Conservation (phyloP, 2,329 filamentous ascomycete genomes). For the Xylariaceae sp. region DNA sequence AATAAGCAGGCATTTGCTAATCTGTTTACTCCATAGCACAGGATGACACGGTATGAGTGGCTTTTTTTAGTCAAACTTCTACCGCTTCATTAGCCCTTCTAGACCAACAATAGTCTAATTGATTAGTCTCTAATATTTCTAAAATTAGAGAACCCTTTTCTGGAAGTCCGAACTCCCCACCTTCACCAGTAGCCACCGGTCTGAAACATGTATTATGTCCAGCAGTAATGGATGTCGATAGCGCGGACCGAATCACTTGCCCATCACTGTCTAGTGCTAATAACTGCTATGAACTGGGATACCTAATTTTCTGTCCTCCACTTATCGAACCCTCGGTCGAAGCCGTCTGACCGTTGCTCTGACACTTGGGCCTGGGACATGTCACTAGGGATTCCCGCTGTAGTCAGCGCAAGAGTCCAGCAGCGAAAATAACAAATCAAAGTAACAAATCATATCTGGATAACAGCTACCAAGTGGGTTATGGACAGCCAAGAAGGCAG, state of each 20-base stretch:
- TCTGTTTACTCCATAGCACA: too few relatives aligned
- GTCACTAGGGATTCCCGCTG: slow-evolving; percentile 18
- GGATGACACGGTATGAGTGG: neutral
- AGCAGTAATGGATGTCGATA: too few relatives aligned
- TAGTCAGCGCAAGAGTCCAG: slow-evolving; percentile 24
- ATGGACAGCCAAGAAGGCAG: neutral
- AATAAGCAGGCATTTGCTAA: too few relatives aligned
- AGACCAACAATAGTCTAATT: slow-evolving; percentile 1
- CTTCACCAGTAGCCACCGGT: too few relatives aligned
- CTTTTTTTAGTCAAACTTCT: slow-evolving; percentile 8
- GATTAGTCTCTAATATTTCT: slow-evolving; percentile 1
- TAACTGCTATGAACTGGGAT: too few relatives aligned
- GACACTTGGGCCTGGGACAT: too few relatives aligned
- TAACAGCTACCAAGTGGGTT: slow-evolving; percentile 4
- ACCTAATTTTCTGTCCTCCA: neutral
- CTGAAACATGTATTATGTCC: too few relatives aligned
- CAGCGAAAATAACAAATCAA: slow-evolving; percentile 27
- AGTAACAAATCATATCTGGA: slow-evolving; percentile 17
- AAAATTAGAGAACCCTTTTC: slow-evolving; percentile 21
- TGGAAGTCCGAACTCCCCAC: too few relatives aligned
- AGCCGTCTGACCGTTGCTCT: too few relatives aligned
- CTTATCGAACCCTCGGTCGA: neutral
- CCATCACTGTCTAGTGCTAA: too few relatives aligned
- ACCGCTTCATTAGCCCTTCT: neutral
- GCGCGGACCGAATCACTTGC: too few relatives aligned